A percentile compares a stretch with the other conserved stretches of the same genome.
Conservation (phyloP, 2,329 filamentous ascomycete species). For the Botryotinia convoluta region DNA sequence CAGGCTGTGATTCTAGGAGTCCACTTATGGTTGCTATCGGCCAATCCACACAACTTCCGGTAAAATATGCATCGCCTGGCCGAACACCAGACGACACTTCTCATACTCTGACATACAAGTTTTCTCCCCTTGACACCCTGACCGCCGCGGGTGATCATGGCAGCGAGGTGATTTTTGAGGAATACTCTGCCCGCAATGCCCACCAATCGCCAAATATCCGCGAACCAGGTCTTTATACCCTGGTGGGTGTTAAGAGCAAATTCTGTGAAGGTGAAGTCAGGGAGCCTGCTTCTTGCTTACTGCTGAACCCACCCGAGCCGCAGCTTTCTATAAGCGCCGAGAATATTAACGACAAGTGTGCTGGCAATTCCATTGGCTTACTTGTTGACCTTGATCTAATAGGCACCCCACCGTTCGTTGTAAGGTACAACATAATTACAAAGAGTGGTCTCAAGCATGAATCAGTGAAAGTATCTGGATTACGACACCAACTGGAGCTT, state of each 20-base stretch:
- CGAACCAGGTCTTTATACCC: slow-evolving; percentile 79
- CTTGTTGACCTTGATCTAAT: slow-evolving; percentile 85
- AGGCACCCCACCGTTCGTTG: slow-evolving; percentile 86
- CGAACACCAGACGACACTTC: slow-evolving; percentile 58
- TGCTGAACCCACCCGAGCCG: slow-evolving; percentile 89
- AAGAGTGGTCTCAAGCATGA: slow-evolving; percentile 48
- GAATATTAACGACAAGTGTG: slow-evolving; percentile 91
- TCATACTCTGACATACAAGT: slow-evolving; percentile 76
- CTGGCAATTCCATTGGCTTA: slow-evolving; percentile 87
- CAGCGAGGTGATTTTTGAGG: slow-evolving; percentile 54
- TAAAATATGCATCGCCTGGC: slow-evolving; percentile 65
- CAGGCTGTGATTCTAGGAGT: slow-evolving; percentile 73
- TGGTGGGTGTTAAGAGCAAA: slow-evolving; percentile 75
- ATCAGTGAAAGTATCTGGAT: slow-evolving; percentile 58
- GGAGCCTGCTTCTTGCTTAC: slow-evolving; percentile 88
- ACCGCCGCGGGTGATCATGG: slow-evolving; percentile 69
- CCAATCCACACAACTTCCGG: slow-evolving; percentile 62
- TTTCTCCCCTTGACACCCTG: slow-evolving; percentile 70
- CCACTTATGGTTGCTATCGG: slow-evolving; percentile 84
- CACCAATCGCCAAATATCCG: slow-evolving; percentile 66
- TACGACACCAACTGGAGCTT: slow-evolving; percentile 81
- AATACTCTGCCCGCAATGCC: slow-evolving; percentile 59
- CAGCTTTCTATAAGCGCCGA: slow-evolving; percentile 70
- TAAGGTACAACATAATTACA: slow-evolving; percentile 72
- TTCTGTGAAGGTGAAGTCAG: slow-evolving; percentile 84